Evolutionary conservation across 2,329 filamentous ascomycete genomes (phyloP).

Genomic region (Cercospora brassicicola): DNA sequence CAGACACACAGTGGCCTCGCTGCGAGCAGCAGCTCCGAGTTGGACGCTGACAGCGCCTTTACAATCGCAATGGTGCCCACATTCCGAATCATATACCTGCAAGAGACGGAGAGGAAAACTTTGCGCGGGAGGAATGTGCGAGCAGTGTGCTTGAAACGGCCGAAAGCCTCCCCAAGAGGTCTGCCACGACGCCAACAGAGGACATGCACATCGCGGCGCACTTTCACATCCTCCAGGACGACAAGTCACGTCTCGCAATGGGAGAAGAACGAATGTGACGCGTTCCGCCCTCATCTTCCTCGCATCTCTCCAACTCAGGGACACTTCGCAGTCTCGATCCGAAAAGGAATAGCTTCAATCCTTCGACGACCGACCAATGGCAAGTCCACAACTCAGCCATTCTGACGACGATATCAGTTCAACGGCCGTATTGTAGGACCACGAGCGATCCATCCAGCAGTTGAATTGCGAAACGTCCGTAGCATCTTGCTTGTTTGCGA

Average conservation of each 20-base stretch:
- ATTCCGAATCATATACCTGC: background rate
- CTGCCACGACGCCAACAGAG: background rate
- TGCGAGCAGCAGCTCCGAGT: background rate
- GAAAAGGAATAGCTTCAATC: constrained; percentile 3
- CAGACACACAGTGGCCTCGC: background rate
- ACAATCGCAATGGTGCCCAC: background rate
- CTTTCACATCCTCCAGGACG: background rate
- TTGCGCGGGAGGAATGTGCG: background rate
- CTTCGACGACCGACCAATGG: background rate
- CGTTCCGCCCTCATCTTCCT: background rate
- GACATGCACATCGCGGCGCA: background rate
- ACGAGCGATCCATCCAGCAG: background rate
- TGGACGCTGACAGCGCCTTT: background rate
- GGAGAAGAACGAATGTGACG: background rate
- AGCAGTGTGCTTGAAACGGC: background rate
- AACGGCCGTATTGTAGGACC: constrained; percentile 1
- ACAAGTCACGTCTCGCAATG: background rate
- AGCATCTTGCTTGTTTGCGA: background rate
- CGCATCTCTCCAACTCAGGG: background rate
- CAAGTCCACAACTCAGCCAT: background rate
- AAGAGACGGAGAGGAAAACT: background rate
- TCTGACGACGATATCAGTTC: background rate
- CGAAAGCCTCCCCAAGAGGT: background rate
- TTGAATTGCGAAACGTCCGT: background rate
- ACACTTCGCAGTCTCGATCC: constrained; percentile 4